A percentile compares a stretch with the other conserved stretches of the same genome.
phyloP scores from a whole-genome alignment of 768 basidiomycete genomes.

The Rhodotorula diobovata region DNA sequence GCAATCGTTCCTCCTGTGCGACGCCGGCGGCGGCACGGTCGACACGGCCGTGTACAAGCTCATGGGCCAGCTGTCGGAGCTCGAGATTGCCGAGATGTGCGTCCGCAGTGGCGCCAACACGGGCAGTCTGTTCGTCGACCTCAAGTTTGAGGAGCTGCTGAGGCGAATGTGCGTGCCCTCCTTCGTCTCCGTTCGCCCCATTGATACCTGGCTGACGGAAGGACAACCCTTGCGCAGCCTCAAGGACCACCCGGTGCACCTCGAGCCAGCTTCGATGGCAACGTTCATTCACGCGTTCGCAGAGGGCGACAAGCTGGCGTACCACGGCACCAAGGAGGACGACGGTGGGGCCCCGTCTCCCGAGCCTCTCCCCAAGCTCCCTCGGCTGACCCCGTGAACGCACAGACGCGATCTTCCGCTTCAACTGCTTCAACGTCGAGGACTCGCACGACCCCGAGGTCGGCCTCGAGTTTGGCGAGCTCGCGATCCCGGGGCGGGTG shows the following conservation, averaged over 20 bases:
- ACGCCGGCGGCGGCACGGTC: conserved; percentile 81
- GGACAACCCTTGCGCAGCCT: conserved; percentile 55
- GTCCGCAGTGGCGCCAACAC: conserved; percentile 81
- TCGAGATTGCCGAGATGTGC: conserved; percentile 86
- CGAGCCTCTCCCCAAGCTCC: conserved; percentile 52
- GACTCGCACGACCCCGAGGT: conserved; percentile 61
- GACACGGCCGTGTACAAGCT: conserved; percentile 59
- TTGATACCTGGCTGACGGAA: no score
- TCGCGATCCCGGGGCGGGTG: conserved; percentile 73
- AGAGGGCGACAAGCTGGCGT: conserved; percentile 79
- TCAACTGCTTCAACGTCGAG: conserved; percentile 82
- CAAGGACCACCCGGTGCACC: conserved; percentile 73
- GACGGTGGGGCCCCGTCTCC: conserved; percentile 51
- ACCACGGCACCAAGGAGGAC: conserved; percentile 69
- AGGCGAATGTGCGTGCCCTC: conserved; percentile 55
- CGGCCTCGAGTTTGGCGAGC: conserved; percentile 74
- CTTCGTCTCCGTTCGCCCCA: background rate
- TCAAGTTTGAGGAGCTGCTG: conserved; percentile 77
- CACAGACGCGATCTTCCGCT: conserved; percentile 82
- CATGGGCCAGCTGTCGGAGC: conserved; percentile 68
- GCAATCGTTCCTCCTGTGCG: conserved; percentile 84
- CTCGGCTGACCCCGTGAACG: conserved; percentile 66
- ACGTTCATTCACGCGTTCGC: conserved; percentile 54
- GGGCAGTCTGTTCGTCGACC: conserved; percentile 79
- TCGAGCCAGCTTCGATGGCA: conserved; percentile 62